These are phyloP conservation scores for Linnemannia zychae DNA, from an alignment of 192 early-diverging fungal genomes.

Conservation along the genomic window DNA sequence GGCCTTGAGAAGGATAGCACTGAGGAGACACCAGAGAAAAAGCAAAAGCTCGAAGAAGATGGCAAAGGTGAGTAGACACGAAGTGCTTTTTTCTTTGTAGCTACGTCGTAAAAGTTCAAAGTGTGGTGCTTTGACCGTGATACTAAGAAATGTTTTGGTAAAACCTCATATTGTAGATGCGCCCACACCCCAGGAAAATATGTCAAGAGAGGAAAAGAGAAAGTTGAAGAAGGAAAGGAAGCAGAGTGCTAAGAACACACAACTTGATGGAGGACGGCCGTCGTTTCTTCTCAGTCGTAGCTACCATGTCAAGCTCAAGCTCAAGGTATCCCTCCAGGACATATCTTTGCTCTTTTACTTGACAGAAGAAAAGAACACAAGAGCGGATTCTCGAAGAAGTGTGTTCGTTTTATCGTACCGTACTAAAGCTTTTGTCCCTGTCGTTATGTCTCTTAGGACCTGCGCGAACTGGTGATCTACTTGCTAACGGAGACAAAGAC, in stretches of 20 bases:
- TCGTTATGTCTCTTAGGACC: slow-evolving; percentile 9
- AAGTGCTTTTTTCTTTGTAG: neutral
- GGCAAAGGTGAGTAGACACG: neutral
- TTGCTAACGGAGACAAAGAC: slow-evolving; percentile 42
- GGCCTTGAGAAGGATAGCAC: neutral
- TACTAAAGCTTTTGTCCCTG: neutral
- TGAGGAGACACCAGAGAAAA: neutral
- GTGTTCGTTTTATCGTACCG: neutral
- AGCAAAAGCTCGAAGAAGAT: neutral
- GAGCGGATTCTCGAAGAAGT: no score
- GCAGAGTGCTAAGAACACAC: slow-evolving; percentile 11
- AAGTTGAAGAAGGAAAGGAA: slow-evolving; percentile 32
- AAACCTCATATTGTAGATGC: neutral
- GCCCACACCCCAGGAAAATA: neutral
- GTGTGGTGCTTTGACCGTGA: neutral
- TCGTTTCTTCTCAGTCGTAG: slow-evolving; percentile 43
- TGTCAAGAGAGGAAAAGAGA: slow-evolving; percentile 29
- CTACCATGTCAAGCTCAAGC: slow-evolving; percentile 27
- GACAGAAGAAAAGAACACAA: neutral
- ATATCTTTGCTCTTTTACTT: neutral
- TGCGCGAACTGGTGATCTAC: slow-evolving; percentile 43
- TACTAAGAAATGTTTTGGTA: neutral
- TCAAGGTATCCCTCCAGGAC: slow-evolving; percentile 28
- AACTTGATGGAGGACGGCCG: slow-evolving; percentile 20
- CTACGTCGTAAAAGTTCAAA: neutral